A percentile compares a stretch with the other conserved stretches of the same genome.
Conservation (phyloP, 1,284 basidiomycete genomes). For the Cryptococcus maquisensis region DNA sequence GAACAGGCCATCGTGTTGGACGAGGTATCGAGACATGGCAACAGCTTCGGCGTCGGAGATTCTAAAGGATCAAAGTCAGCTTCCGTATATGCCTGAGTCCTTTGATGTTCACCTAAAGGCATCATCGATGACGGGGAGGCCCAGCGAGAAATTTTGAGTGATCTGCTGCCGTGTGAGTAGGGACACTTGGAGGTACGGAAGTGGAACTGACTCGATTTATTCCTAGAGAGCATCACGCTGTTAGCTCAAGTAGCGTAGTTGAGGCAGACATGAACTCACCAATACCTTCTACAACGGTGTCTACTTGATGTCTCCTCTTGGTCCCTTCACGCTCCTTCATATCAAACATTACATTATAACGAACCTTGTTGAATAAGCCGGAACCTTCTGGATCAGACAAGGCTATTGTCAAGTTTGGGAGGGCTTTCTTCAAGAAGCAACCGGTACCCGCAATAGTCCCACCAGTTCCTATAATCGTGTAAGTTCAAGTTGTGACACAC, state of each 20-base stretch:
- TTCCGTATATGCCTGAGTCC: not conserved
- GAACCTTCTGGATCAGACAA: conserved; percentile 92
- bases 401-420: conserved; percentile 60
- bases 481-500: not conserved
- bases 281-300: conserved; percentile 73
- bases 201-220: conserved; percentile 19
- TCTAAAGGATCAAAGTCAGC: conserved; percentile 49
- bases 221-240: conserved; percentile 1
- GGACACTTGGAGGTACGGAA: not conserved
- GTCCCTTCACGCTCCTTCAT: conserved; percentile 87
- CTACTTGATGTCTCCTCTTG: conserved; percentile 67
- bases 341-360: conserved; percentile 91
- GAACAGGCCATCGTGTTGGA: conserved; percentile 85
- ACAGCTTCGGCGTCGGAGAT: conserved; percentile 86
- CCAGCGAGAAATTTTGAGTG: conserved; percentile 80
- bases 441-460: conserved; percentile 89
- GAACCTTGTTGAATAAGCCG: conserved; percentile 92
- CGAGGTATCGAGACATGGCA: conserved; percentile 84
- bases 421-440: conserved; percentile 60
- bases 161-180: conserved; percentile 23
- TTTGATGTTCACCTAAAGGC: conserved; percentile 67
- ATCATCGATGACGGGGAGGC: conserved; percentile 74
- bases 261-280: conserved; percentile 50
- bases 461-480: conserved; percentile 66
- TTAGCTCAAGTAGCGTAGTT: not conserved